Evolutionary conservation across 129 eudicot species (phyloP).

Genomic region (Tagetes erecta): DNA sequence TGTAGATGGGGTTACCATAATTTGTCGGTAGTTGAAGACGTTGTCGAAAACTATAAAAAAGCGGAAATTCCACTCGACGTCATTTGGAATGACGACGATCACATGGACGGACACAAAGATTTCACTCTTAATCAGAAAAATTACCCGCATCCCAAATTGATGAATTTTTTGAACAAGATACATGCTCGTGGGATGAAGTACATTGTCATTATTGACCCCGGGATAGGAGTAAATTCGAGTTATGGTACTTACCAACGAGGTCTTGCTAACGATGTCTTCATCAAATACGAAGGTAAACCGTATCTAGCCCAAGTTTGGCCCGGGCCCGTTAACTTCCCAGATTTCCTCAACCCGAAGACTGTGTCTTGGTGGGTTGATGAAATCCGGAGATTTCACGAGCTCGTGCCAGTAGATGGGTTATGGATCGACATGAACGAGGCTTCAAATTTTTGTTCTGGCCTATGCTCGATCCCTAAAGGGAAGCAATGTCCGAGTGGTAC

Average conservation of each 20-base stretch:
- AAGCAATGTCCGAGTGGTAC: slow-evolving; percentile 80
- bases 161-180: slow-evolving; percentile 63
- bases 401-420: slow-evolving; percentile 89
- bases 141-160: slow-evolving; percentile 68
- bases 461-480: slow-evolving; percentile 77
- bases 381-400: slow-evolving; percentile 76
- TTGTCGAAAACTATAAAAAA: slow-evolving; percentile 71
- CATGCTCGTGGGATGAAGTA: slow-evolving; percentile 84
- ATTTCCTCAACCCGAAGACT: slow-evolving; percentile 82
- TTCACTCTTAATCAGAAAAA: slow-evolving; percentile 69
- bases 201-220: slow-evolving; percentile 87
- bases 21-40: slow-evolving; percentile 84
- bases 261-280: slow-evolving; percentile 74
- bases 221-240: slow-evolving; percentile 75
- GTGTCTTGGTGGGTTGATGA: slow-evolving; percentile 94
- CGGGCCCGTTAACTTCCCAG: slow-evolving; percentile 93
- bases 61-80: slow-evolving; percentile 89
- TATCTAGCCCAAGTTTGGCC: slow-evolving; percentile 98
- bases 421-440: slow-evolving; percentile 98
- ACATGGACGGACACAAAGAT: slow-evolving; percentile 94
- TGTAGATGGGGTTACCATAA: slow-evolving; percentile 98
- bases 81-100: slow-evolving; percentile 95
- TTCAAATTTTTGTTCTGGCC: slow-evolving; percentile 82
- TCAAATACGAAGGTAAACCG: slow-evolving; percentile 78
- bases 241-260: slow-evolving; percentile 84